These are phyloP conservation scores for Vanderwaltozyma yarrowii DNA, from an alignment of 805 yeast species.

Conservation along the genomic window DNA sequence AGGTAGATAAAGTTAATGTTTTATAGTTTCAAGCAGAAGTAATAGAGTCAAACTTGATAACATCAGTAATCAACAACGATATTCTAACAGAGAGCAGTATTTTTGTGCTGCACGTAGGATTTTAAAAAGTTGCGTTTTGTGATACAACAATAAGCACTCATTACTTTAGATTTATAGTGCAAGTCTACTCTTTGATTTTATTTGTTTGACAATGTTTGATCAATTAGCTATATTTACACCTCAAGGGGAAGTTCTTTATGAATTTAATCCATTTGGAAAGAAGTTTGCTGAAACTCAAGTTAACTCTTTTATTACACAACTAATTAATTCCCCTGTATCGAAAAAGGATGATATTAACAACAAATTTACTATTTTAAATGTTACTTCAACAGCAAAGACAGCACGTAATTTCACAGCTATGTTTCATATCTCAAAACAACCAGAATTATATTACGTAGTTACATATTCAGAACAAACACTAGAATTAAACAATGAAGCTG, in stretches of 20 bases:
- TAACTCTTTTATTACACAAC: constrained; percentile 19
- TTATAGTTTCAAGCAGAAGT: too few relatives aligned
- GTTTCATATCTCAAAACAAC: constrained; percentile 26
- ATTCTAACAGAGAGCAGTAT: too few relatives aligned
- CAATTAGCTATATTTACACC: constrained; percentile 25
- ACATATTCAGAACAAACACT: constrained; percentile 36
- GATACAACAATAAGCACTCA: too few relatives aligned
- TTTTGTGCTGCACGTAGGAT: too few relatives aligned
- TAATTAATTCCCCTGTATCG: constrained; percentile 18
- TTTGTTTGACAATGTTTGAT: too few relatives aligned
- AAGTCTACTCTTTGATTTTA: too few relatives aligned
- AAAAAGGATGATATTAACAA: constrained; percentile 13
- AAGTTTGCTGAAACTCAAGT: constrained; percentile 23
- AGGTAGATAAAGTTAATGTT: too few relatives aligned
- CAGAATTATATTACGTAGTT: constrained; percentile 27
- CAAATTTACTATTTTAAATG: constrained; percentile 11
- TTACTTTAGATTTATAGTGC: too few relatives aligned
- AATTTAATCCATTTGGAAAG: constrained; percentile 20
- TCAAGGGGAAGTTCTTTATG: constrained; percentile 24
- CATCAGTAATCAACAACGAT: too few relatives aligned
- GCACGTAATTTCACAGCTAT: constrained; percentile 15
- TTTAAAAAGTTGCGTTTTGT: too few relatives aligned
- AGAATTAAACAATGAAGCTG: constrained; percentile 35
- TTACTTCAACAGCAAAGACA: constrained; percentile 1
- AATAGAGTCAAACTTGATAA: too few relatives aligned